Evolutionary conservation across 768 basidiomycete genomes (phyloP), one percentile per base, ranked within the genome.

Genomic region (Trametes punicea): DNA sequence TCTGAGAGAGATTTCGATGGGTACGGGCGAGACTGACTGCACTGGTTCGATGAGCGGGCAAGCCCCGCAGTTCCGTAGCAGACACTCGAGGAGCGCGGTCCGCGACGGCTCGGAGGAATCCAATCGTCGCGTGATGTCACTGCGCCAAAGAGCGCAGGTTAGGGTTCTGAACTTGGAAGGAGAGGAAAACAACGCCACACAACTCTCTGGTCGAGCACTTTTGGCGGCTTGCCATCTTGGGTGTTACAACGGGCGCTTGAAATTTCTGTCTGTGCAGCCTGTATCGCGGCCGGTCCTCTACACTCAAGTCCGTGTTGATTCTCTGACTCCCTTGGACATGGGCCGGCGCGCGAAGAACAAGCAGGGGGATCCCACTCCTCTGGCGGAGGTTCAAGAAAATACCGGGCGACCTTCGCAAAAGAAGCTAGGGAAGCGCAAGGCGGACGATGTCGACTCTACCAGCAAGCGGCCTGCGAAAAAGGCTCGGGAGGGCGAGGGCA

Each of bases 291-390:
- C 20, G 23, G 30, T 18, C 18, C 46, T 40, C n/a, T 40, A 26
- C 18, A 7, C 30, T 27, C 45, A 18, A 16, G 15, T 33, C 9
- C 48, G 10, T 41, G 10, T 41, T 40, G 41, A 8, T 6, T 26
- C 48, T 31, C 34, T 31, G 25, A 25, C 10, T 34, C 46, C 1
- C 21, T 42, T 23, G 5, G 6, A 8, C 33, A 93, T 94, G 92
- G 92, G 92, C 59, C 82, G 91, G 66, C 83, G 90, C 60, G 81
- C 90, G 62, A 91, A 88, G 71, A 85, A 88, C 73, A 93, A 93
- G 74, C 92, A 94, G 70, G 79, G 74, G 2, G 76, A 84, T 10
- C 91, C 91, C 0, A 76, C 75, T 55, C 79, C 89, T 27, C 64
- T 89, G 26, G 64, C 49, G 6, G 76, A 82, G 13, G 62, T 65